Conservation (phyloP, 2,329 filamentous ascomycete genomes). For the Colletotrichum agaves region DNA sequence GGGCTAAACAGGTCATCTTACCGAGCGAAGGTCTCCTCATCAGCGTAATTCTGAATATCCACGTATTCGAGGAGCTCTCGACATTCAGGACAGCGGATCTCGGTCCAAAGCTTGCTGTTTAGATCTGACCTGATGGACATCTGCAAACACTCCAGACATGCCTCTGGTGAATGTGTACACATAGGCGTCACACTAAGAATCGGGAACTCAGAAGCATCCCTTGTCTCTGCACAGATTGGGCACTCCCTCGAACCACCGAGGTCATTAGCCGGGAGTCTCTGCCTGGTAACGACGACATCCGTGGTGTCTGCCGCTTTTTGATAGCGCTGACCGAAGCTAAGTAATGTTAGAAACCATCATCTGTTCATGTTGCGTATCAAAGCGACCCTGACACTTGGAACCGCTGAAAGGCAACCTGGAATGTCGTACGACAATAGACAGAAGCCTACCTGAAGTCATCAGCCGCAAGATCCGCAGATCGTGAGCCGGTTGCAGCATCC, state of each 20-base stretch:
- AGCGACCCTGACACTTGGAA: neutral
- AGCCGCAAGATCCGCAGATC: constrained; percentile 40
- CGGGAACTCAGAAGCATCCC: constrained; percentile 46
- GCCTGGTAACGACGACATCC: constrained; percentile 46
- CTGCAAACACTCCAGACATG: constrained; percentile 50
- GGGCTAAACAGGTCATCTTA: constrained; percentile 41
- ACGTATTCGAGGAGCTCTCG: constrained; percentile 52
- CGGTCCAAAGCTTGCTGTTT: constrained; percentile 51
- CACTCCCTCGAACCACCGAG: constrained; percentile 45
- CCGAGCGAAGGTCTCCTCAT: constrained; percentile 54
- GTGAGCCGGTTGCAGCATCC: constrained; percentile 37
- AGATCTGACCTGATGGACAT: constrained; percentile 49
- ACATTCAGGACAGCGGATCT: constrained; percentile 65
- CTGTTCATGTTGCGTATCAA: neutral
- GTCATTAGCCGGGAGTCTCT: constrained; percentile 41
- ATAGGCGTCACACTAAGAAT: constrained; percentile 45
- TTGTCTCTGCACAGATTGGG: constrained; percentile 50
- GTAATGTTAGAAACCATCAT: neutral
- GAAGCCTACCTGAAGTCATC: constrained; percentile 47
- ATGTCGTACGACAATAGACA: neutral
- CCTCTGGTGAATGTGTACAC: constrained; percentile 47
- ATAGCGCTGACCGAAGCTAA: constrained; percentile 50
- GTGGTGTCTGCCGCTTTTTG: constrained; percentile 42
- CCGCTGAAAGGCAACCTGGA: no score
- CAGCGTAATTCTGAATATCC: constrained; percentile 58